These are phyloP conservation scores for Emmonsiellopsis sp. DNA, from an alignment of 2,329 filamentous ascomycete genomes.

Conservation along the genomic window DNA sequence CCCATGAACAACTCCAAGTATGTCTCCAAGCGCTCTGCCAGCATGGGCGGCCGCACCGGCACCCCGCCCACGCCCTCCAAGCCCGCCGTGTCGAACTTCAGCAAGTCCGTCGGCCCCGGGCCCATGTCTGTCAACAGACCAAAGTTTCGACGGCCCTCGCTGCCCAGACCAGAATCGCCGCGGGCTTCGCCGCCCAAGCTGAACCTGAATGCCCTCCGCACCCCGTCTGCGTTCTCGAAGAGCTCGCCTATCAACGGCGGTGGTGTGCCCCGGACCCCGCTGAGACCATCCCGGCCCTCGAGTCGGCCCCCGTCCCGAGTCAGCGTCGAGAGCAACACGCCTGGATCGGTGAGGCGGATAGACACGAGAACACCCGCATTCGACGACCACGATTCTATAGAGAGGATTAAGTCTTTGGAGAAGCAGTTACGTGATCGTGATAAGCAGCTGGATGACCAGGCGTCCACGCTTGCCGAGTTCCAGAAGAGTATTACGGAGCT, in stretches of 20 bases:
- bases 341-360: conserved; percentile 20
- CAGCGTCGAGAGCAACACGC: conserved; percentile 28
- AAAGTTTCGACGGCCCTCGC: conserved; percentile 57
- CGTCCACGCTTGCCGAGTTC: conserved; percentile 75
- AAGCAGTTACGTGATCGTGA: conserved; percentile 74
- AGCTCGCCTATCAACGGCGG: conserved; percentile 26
- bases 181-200: conserved; percentile 49
- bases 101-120: conserved; percentile 73
- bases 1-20: conserved; percentile 66
- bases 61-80: conserved; percentile 56
- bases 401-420: conserved; percentile 64
- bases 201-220: conserved; percentile 45
- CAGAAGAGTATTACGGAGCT: conserved; percentile 78
- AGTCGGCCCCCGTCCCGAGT: conserved; percentile 31
- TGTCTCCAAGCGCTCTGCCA: conserved; percentile 52
- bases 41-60: conserved; percentile 34
- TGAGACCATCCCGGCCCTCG: conserved; percentile 24
- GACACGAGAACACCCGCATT: conserved; percentile 18
- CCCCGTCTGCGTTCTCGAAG: conserved; percentile 40
- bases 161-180: conserved; percentile 84
- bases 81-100: conserved; percentile 67
- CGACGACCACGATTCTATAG: conserved; percentile 35
- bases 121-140: conserved; percentile 55
- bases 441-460: conserved; percentile 79
- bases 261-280: conserved; percentile 38